Evolutionary conservation across 768 basidiomycete genomes (phyloP).

Genomic region (Auricularia sp.): DNA sequence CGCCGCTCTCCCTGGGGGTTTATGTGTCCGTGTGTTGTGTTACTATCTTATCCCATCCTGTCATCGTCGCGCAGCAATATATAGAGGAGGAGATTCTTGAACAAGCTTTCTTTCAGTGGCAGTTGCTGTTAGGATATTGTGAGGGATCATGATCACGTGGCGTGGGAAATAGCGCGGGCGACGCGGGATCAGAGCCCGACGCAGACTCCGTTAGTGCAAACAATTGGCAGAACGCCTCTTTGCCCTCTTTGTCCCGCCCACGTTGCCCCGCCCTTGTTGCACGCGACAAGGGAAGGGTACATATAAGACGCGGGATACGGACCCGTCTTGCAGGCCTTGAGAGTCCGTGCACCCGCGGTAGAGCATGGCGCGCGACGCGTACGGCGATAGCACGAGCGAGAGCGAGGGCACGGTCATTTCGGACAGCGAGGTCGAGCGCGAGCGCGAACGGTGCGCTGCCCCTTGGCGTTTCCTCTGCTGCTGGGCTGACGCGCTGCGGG

Average conservation of each 20-base stretch:
- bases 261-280: neutral
- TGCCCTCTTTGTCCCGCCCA: neutral
- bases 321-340: no score
- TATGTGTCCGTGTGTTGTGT: no score
- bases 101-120: no score
- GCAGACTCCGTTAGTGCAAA: no score
- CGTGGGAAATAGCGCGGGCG: neutral
- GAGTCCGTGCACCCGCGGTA: neutral
- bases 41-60: no score
- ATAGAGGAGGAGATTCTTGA: no score
- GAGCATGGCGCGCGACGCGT: neutral
- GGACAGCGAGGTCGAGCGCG: neutral
- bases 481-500: no score
- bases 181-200: no score
- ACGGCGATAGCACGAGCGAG: neutral
- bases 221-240: no score
- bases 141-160: neutral
- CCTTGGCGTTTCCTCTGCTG: no score
- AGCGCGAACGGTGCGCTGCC: neutral
- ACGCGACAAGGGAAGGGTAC: neutral
- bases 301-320: neutral
- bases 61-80: no score
- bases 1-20: neutral
- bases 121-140: no score
- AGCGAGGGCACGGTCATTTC: conserved; percentile 2